Evolutionary conservation across 1,139 yeast species (phyloP).

Genomic region (Taiozyma onychis): DNA sequence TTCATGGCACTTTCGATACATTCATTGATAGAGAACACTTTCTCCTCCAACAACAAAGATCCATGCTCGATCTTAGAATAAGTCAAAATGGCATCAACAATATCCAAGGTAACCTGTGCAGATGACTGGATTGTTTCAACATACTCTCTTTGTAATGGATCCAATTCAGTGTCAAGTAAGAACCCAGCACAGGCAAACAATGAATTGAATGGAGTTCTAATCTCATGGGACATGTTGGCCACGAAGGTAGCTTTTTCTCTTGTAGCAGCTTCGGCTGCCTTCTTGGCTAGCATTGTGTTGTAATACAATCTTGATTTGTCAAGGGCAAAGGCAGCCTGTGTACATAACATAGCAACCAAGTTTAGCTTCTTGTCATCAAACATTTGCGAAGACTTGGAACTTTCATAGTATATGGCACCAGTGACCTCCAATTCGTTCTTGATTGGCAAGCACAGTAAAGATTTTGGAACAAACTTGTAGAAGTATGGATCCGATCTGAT

Average conservation of each 20-base stretch:
- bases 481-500: conserved; percentile 40
- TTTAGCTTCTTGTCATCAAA: conserved; percentile 36
- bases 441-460: conserved; percentile 44
- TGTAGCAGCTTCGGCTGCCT: conserved; percentile 55
- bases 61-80: conserved; percentile 56
- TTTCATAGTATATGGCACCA: conserved; percentile 48
- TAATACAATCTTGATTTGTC: conserved; percentile 43
- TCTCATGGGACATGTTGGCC: conserved; percentile 59
- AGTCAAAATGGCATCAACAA: conserved; percentile 53
- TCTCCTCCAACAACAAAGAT: conserved; percentile 40
- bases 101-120: conserved; percentile 48
- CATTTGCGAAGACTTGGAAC: conserved; percentile 24
- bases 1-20: conserved; percentile 50
- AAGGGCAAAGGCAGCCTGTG: conserved; percentile 51
- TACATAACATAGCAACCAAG: conserved; percentile 40
- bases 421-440: conserved; percentile 37
- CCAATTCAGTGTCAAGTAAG: conserved; percentile 43
- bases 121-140: conserved; percentile 50
- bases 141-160: conserved; percentile 44
- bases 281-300: conserved; percentile 48
- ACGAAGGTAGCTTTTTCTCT: conserved; percentile 53
- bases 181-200: conserved; percentile 50
- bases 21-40: conserved; percentile 45
- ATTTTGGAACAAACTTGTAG: conserved; percentile 30
- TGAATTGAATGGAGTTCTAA: conserved; percentile 54